These are phyloP conservation scores for Mycena pura DNA, from an alignment of 768 basidiomycete species.

Conservation along the genomic window DNA sequence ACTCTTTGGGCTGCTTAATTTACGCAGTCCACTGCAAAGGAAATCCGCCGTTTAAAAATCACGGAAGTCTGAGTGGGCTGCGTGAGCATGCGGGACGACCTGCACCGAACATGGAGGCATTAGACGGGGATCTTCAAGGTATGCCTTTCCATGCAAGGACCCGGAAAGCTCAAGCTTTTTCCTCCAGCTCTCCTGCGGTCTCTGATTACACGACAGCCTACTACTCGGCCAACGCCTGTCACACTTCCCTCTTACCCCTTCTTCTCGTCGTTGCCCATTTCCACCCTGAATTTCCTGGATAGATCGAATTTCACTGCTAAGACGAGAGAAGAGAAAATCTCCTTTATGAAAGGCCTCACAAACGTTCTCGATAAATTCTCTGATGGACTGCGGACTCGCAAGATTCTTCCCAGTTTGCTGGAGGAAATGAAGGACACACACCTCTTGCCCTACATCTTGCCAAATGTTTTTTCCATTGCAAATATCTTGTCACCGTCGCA, in stretches of 20 bases:
- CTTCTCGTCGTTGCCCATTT: slow-evolving; percentile 95
- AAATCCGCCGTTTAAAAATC: slow-evolving; percentile 85
- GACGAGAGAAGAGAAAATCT: slow-evolving; percentile 93
- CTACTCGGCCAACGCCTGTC: slow-evolving; percentile 75
- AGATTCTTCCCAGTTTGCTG: slow-evolving; percentile 89
- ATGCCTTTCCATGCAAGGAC: slow-evolving; percentile 12
- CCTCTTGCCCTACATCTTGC: slow-evolving; percentile 92
- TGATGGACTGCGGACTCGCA: slow-evolving; percentile 83
- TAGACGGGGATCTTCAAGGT: slow-evolving; percentile 82
- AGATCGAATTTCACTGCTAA: slow-evolving; percentile 95
- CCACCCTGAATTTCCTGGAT: slow-evolving; percentile 95
- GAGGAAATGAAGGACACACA: slow-evolving; percentile 99
- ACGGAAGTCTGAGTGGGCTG: slow-evolving; percentile 72
- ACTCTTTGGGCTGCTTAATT: slow-evolving; percentile 88
- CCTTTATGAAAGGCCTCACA: slow-evolving; percentile 91
- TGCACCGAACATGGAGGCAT: slow-evolving; percentile 62
- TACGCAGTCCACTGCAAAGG: slow-evolving; percentile 93
- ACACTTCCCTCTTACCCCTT: slow-evolving; percentile 86
- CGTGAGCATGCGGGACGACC: slow-evolving; percentile 74
- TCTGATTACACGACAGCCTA: slow-evolving; percentile 81
- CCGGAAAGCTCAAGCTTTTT: slow-evolving; percentile 10
- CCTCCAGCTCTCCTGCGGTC: slow-evolving; percentile 76
- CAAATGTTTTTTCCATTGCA: slow-evolving; percentile 93
- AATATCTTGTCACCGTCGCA: slow-evolving; percentile 76
- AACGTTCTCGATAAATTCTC: slow-evolving; percentile 85